A percentile compares a stretch with the other conserved stretches of the same genome.
phyloP scores from a whole-genome alignment of 2,329 filamentous ascomycete species.

The Dothistroma septosporum region DNA sequence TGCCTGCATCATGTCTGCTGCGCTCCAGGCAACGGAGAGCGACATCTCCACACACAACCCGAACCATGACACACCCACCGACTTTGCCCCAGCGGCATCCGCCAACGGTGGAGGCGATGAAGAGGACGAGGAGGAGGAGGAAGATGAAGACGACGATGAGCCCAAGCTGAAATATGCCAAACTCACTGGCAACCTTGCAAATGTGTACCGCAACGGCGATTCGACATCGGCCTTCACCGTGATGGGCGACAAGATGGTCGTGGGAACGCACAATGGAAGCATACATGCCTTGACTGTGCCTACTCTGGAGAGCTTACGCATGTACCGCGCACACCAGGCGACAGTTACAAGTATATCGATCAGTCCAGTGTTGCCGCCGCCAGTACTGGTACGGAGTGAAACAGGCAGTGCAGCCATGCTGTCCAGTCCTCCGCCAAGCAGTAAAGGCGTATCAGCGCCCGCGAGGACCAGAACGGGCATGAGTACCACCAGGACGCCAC shows the following conservation, averaged over 20 bases:
- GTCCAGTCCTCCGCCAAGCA: constrained; percentile 11
- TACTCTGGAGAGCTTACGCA: constrained; percentile 71
- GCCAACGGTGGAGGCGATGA: constrained; percentile 27
- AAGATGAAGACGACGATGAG: constrained; percentile 87
- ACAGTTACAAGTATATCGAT: constrained; percentile 87
- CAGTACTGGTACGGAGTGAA: constrained; percentile 21
- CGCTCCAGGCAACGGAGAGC: constrained; percentile 27
- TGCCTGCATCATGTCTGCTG: constrained; percentile 38
- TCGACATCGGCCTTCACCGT: constrained; percentile 87
- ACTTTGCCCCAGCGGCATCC: constrained; percentile 15
- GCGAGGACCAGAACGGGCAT: constrained; percentile 15
- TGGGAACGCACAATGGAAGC: constrained; percentile 94
- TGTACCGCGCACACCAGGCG: constrained; percentile 88
- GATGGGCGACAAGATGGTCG: constrained; percentile 94
- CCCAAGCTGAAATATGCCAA: constrained; percentile 90
- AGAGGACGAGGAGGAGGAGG: constrained; percentile 56
- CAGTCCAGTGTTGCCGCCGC: constrained; percentile 72
- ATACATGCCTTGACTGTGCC: constrained; percentile 87
- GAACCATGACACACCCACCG: constrained; percentile 7
- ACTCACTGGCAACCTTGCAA: constrained; percentile 71
- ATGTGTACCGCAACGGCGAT: constrained; percentile 90
- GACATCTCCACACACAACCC: constrained; percentile 9
- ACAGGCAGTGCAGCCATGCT: constrained; percentile 18
- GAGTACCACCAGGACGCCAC: constrained; percentile 11
- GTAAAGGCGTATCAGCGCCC: constrained; percentile 6